phyloP scores from a whole-genome alignment of 768 basidiomycete species.

The Leccinum aurantiacum region DNA sequence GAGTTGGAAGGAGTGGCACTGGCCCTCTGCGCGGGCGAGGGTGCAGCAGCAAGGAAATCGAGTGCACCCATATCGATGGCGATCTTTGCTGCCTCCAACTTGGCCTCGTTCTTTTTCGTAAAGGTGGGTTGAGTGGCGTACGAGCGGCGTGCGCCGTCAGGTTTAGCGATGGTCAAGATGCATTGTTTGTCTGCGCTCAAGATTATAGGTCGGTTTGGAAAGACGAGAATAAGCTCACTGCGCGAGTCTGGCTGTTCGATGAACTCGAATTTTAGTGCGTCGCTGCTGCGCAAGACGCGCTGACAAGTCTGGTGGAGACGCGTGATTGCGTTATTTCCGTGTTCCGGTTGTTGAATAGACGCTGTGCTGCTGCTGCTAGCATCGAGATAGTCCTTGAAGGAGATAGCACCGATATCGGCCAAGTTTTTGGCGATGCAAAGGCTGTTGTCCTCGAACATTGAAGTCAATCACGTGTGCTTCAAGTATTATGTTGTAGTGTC shows the following conservation, averaged over 20 bases:
- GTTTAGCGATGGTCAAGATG: constrained; percentile 59
- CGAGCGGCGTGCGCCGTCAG: constrained; percentile 48
- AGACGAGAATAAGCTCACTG: constrained; percentile 29
- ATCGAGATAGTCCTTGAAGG: constrained; percentile 30
- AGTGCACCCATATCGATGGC: constrained; percentile 62
- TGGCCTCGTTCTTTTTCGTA: constrained; percentile 52
- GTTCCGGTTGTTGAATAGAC: constrained; percentile 2
- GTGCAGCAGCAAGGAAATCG: constrained; percentile 48
- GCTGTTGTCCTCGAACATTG: not conserved
- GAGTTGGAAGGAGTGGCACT: not conserved
- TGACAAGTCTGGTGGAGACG: constrained; percentile 45
- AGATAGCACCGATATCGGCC: constrained; percentile 27
- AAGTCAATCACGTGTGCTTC: not conserved
- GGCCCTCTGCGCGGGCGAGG: constrained; percentile 15
- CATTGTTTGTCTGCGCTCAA: constrained; percentile 51
- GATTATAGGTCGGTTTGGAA: constrained; percentile 5
- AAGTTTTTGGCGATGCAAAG: constrained; percentile 27
- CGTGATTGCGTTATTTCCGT: constrained; percentile 25
- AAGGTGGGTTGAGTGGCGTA: constrained; percentile 52
- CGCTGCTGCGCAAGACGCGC: constrained; percentile 40
- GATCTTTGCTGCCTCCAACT: constrained; percentile 47
- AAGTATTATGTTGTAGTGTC: not conserved
- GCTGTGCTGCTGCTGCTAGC: not conserved
- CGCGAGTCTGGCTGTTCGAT: constrained; percentile 39
- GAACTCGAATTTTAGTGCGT: constrained; percentile 48